Percentiles rank a stretch among this genome's conserved stretches.
phyloP scores from a whole-genome alignment of 148 eudicot species.

The Cornus florida region DNA sequence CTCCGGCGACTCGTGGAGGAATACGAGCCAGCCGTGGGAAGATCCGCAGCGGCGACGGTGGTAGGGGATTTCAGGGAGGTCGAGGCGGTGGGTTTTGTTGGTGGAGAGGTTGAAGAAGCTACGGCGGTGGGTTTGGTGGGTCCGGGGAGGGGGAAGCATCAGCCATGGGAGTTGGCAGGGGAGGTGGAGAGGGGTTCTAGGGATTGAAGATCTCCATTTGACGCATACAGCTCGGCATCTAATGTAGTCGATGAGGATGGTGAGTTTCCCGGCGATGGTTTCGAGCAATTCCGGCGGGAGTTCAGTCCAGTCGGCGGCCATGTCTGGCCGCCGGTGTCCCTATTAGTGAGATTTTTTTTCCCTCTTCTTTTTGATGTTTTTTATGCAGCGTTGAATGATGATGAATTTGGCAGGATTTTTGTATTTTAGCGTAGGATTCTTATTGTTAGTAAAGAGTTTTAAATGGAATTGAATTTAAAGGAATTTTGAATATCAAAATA shows the following conservation, averaged over 20 bases:
- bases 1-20: slow-evolving; percentile 46
- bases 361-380: no score
- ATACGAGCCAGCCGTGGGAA: slow-evolving; percentile 57
- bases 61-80: slow-evolving; percentile 37
- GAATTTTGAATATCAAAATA: no score
- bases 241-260: slow-evolving; percentile 43
- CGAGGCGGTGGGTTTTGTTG: slow-evolving; percentile 33
- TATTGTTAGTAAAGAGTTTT: no score
- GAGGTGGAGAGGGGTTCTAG: slow-evolving; percentile 31
- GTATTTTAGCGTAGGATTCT: no score
- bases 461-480: no score
- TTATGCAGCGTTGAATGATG: no score
- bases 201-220: slow-evolving; percentile 43
- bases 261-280: slow-evolving; percentile 36
- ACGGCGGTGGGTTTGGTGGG: slow-evolving; percentile 21
- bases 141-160: slow-evolving; percentile 43
- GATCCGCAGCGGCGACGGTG: slow-evolving; percentile 57
- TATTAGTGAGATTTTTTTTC: no score
- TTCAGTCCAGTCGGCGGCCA: slow-evolving; percentile 52
- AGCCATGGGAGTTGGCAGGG: slow-evolving; percentile 76
- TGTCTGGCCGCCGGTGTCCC: neutral
- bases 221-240: slow-evolving; percentile 62
- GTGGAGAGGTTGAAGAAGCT: slow-evolving; percentile 38
- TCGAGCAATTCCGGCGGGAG: slow-evolving; percentile 59
- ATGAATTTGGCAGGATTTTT: no score